Evolutionary conservation across 2,329 filamentous ascomycete species (phyloP), one percentile per base, ranked within the genome.

Genomic region (Monosporascus cannonballus): DNA sequence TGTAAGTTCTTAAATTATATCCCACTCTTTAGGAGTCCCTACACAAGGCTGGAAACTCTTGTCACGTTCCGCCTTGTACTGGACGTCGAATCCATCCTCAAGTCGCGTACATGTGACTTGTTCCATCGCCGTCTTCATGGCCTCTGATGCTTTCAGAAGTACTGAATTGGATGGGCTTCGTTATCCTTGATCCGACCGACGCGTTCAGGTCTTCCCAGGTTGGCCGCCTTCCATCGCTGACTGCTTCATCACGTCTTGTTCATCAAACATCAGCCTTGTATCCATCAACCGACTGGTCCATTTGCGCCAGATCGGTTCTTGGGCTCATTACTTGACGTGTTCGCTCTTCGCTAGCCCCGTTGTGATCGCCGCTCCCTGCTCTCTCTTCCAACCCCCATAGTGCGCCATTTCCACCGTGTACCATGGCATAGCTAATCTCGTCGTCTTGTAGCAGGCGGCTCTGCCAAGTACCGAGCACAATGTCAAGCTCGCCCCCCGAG

Each of bases 401-500:
- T 54, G 54, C 59, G 53, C 49, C 50, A 25, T 47, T 52, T 42
- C 27, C 25, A 39, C 44, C 49, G 36, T 65, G 57, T 64, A 58
- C 55, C 41, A 37, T 49, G 65, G 67, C 76, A 37, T 50, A 65
- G 67, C 76, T 80, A 73, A 80, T 71, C 69, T 73, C 69, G 68
- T 69, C 70, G 70, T 73, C 73, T 69, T 65, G 55, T 64, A 83
- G 80, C 78, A 74, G 78, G 78, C 78, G 83, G 80, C 78, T 68
- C 77, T 79, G 76, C 59, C 56, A 56, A 60, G 57, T 59, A 54
- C 59, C 74, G 80, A 76, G 68, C 24, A 46, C 25, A 46, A 83
- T 86, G 76, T 82, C 81, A 74, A 78, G 78, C 72, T 79, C 82
- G 67, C 76, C 79, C 30, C 11, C 30, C 64, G 76, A 84, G 71